Base-by-base conservation (phyloP, 176 grass and related monocot genomes). In the Aegilops tauschii region DNA sequence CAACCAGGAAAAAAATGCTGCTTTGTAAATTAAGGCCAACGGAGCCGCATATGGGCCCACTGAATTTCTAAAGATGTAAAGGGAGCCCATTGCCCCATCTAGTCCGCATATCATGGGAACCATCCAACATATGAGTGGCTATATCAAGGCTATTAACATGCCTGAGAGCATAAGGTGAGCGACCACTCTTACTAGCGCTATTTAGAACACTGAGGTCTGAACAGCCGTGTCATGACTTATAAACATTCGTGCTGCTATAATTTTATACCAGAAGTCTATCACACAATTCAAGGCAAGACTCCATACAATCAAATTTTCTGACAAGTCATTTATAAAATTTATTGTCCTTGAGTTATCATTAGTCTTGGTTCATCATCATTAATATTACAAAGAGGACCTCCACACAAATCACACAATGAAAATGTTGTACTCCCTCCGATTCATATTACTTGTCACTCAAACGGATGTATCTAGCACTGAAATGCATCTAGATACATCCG, bases 31-130 rank as follows among this genome's bases (percentile, higher is more conserved):
- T 25, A 39, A 63, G 29, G 36, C 76, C 56, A 59, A 27, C 21
- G 3, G 8, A 59, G 73, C 45, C 8, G 2, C 12, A 67, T 82
- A 83, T 76, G 17, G 23, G 16, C 25, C 54, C 5, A 3, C 18
- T 76, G 63, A 84, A 84, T 37, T 71, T 25, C 45, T 54, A 65
- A 82, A 45, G 61, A 69, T 61, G 59, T 83, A 16, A 68, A 76
- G 17, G 50, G 77, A 63, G 18, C 20, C 9, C 35, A 12, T 39
- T 35, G 67, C 32, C 34, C 34, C 32, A 62, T 78, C 25, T 70
- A 50, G 42, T 49, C 66, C 17, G 0, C 25, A 45, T 78, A 78
- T 70, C 77, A 62, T 58, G 31, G 34, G 12, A 12, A 40, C 28
- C 29, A 83, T 18, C 47, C 34, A 21, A 77, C 29, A 83, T 77